Base-by-base conservation (phyloP, 768 basidiomycete genomes). In the Scleroderma citrinum region DNA sequence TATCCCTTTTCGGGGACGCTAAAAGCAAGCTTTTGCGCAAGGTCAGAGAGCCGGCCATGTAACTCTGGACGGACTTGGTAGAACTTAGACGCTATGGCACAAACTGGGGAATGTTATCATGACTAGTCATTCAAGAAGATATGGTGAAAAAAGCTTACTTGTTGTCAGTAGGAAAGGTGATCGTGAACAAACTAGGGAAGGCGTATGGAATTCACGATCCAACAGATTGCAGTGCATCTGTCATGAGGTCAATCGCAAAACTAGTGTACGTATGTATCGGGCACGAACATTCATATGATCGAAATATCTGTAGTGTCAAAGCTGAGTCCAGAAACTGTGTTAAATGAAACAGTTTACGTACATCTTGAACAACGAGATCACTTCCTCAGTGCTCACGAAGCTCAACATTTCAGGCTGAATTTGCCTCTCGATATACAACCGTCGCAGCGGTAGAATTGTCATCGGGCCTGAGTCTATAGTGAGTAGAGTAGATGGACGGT, bases 91-190 rank as follows among this genome's bases (percentile, higher is more conserved):
- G 95, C 83, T 47, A 96, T 87, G n/a, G 95, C 86, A 63, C 94
- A 97, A 53, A 99, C 93, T 97, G 56, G 19, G 45, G 20, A 44
- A 47, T 32, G 13, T 20, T 26, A 44, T 41, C 49, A 39, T 56
- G 48, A 48, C 31, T 44, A 36, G 40, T n/a, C 8, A 7, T 16
- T 24, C 43, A 14, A 30, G 26, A 14, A 29, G 32, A 42, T 31
- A 20, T 26, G 21, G 38, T 16, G 37, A 32, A 58, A 44, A 38
- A 24, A 17, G 78, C 84, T 51, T 59, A 89, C 89, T 88, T 17
- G 93, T 92, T 16, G 96, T 98, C 48, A 98, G 76, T 41, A 99
- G 69, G 70, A 99, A 97, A 0, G 95, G 95, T 32, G 90, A 93
- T 20, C 96, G 83, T 23, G 90, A 92, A 61, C 94, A 94, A 14